Evolutionary conservation across 225 moss, liverwort and hornwort genomes (phyloP).

Genomic region (Thuidium tamariscinum): DNA sequence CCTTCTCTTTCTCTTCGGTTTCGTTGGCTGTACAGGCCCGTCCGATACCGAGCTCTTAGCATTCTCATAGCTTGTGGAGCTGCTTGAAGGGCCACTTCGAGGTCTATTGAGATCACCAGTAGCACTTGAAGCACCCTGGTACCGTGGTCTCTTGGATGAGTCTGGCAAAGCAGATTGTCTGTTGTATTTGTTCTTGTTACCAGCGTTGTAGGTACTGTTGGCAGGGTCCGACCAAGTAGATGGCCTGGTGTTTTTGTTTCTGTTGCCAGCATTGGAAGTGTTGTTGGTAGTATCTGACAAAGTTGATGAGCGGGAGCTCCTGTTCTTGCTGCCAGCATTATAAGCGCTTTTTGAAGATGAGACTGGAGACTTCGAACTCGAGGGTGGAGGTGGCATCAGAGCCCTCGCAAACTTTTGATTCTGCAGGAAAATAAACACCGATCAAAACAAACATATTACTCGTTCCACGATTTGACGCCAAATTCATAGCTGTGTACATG

Average conservation of each 20-base stretch:
- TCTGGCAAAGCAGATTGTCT: conserved; percentile 8
- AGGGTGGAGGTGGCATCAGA: conserved; percentile 72
- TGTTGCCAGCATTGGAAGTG: conserved; percentile 4
- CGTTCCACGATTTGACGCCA: not conserved
- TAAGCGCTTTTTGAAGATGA: conserved; percentile 13
- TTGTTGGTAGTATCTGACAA: conserved; percentile 6
- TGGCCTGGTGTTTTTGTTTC: conserved; percentile 10
- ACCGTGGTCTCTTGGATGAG: conserved; percentile 25
- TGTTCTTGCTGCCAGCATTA: conserved; percentile 2
- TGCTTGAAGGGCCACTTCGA: conserved; percentile 38
- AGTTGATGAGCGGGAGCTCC: conserved; percentile 3
- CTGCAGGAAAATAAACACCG: conserved; percentile 1
- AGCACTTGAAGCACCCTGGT: conserved; percentile 30
- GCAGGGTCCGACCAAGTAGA: conserved; percentile 20
- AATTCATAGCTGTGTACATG: not conserved
- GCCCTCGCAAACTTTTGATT: conserved; percentile 57
- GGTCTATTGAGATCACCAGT: conserved; percentile 13
- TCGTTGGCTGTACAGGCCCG: conserved; percentile 30
- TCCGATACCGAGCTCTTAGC: conserved; percentile 55
- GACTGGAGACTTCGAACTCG: conserved; percentile 15
- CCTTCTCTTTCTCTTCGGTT: conserved; percentile 53
- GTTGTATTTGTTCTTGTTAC: conserved; percentile 15
- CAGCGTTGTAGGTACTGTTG: not conserved
- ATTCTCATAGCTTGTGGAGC: conserved; percentile 52
- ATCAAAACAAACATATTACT: not conserved